Base-by-base conservation (phyloP, 805 yeast species). In the Jamesozyma lodderae region DNA sequence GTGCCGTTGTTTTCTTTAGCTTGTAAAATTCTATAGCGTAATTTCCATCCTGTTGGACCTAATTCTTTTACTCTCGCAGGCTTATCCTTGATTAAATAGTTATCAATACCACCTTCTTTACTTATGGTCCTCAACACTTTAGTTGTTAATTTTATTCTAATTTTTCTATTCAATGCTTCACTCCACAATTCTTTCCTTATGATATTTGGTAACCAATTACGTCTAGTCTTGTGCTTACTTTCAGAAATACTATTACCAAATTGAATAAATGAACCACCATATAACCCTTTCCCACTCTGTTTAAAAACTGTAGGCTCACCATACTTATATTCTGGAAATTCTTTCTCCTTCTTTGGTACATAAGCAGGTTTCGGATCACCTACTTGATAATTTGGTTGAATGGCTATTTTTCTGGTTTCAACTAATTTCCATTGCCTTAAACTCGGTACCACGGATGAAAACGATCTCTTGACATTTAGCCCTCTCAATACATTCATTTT, bases 31-130 rank as follows among this genome's bases (percentile, higher is more conserved):
- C 77, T 73, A 59, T 81, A 88, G 54, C 90, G 80, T 48, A 92
- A 68, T 51, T 74, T 75, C 97, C 97, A 92, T 24, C 97, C 98
- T 41, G 74, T 69, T 38, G 88, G 81, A 0, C 98, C 98, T 54
- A 92, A 66, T 58, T 92, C 95, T 66, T 92, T 92, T 47, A 85
- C 69, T 65, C 98, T 73, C 3, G 94, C 94, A 5, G 94, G 69
- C 48, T 82, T 85, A 42, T 87, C 94, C 62, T 92, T 92, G 31
- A 77, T 71, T 44, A 92, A 62, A 57, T 92, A 92, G 46, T 79
- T 79, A 57, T 92, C 99, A 40, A 92, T 68, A 4, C 99, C 98
- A 44, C 98, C 98, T 60, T 90, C 97, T 51, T 78, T 84, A 41
- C 84, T 81, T 42, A 92, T 80, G 0, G 96, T 87, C 52, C 79